A percentile compares a stretch with the other conserved stretches of the same genome.
Conservation (phyloP, 1,284 basidiomycete species). For the Lentinus polychrous region DNA sequence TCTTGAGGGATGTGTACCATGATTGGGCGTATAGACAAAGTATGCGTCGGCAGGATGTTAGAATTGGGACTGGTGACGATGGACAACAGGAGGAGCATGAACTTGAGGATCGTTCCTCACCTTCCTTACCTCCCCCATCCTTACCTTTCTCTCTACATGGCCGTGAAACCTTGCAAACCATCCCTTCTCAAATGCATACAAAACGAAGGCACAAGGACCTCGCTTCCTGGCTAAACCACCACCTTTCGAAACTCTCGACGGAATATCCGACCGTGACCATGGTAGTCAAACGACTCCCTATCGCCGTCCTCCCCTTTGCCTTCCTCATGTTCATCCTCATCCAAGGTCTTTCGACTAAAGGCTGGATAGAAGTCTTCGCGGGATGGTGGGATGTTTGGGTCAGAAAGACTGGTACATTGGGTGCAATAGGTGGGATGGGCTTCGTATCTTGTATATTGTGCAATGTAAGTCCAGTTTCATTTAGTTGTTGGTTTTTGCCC, state of each 20-base stretch:
- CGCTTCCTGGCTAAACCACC: neutral
- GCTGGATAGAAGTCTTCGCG: conserved; percentile 90
- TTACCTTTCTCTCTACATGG: neutral
- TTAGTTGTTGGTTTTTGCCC: no score
- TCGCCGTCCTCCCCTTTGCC: conserved; percentile 85
- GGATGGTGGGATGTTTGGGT: conserved; percentile 58
- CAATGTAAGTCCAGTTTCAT: conserved; percentile 50
- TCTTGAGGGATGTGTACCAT: conserved; percentile 24
- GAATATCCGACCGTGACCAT: conserved; percentile 73
- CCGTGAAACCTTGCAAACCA: neutral
- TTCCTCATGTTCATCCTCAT: conserved; percentile 96
- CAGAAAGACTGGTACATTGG: conserved; percentile 30
- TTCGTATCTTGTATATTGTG: conserved; percentile 65
- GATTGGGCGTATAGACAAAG: conserved; percentile 20
- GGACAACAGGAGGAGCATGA: neutral
- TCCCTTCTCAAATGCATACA: neutral
- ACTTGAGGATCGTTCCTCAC: no score
- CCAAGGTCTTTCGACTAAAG: conserved; percentile 74
- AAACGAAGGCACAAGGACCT: neutral
- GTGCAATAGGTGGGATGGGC: conserved; percentile 42
- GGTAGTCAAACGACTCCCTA: conserved; percentile 68
- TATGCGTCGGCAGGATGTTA: neutral
- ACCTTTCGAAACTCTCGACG: conserved; percentile 14
- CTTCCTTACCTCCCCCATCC: neutral
- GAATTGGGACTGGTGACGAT: neutral